phyloP scores from a whole-genome alignment of 164 flowering plant species.

The Umbellularia californica region DNA sequence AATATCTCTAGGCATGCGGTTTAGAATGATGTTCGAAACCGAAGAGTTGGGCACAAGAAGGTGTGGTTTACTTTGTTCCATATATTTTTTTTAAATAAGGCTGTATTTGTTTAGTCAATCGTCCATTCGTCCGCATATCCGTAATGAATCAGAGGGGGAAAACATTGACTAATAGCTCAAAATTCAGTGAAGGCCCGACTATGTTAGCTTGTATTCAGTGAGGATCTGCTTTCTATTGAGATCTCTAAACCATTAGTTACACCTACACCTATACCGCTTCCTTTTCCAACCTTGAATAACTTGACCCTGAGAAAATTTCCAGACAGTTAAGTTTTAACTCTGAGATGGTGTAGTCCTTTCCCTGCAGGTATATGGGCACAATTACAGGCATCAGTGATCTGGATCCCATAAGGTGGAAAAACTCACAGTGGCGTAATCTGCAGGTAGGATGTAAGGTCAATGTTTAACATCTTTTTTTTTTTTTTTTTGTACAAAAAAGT shows the following conservation, averaged over 20 bases:
- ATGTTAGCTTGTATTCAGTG: too few relatives aligned
- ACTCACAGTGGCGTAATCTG: slow-evolving; percentile 93
- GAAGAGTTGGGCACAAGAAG: slow-evolving; percentile 95
- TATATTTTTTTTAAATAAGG: background rate
- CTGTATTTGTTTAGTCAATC: background rate
- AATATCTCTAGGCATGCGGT: slow-evolving; percentile 95
- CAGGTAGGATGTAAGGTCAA: slow-evolving; percentile 45
- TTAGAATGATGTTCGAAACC: slow-evolving; percentile 97
- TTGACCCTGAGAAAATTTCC: slow-evolving; percentile 23
- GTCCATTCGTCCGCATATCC: too few relatives aligned
- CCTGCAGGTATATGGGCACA: slow-evolving; percentile 93
- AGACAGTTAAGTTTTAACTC: slow-evolving; percentile 62
- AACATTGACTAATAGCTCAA: too few relatives aligned
- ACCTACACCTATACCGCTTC: too few relatives aligned
- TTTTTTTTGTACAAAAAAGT: too few relatives aligned
- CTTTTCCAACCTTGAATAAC: too few relatives aligned
- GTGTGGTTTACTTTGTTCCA: slow-evolving; percentile 24
- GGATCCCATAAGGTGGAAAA: slow-evolving; percentile 91
- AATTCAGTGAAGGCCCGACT: too few relatives aligned
- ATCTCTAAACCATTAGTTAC: too few relatives aligned
- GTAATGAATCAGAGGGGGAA: too few relatives aligned
- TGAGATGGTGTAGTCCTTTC: slow-evolving; percentile 31
- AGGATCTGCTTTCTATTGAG: too few relatives aligned
- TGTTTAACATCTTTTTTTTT: background rate
- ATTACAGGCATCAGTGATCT: slow-evolving; percentile 89